phyloP scores from a whole-genome alignment of 208 protist species.

The Angomonas ambiguus region DNA sequence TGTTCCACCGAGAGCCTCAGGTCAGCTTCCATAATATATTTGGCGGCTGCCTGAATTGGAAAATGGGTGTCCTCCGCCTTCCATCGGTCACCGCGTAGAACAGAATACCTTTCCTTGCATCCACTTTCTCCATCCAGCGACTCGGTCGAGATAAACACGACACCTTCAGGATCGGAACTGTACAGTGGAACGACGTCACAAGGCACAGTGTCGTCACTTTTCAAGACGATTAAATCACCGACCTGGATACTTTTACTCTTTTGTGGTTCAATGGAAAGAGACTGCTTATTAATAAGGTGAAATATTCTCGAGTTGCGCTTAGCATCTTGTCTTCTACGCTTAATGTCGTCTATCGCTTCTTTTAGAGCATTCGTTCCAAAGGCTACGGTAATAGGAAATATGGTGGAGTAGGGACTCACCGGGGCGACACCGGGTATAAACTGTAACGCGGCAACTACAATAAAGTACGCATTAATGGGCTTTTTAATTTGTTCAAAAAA shows the following conservation, averaged over 20 bases:
- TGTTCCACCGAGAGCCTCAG: not conserved
- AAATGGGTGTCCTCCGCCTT: not conserved
- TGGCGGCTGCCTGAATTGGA: not conserved
- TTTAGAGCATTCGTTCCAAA: slow-evolving; percentile 88
- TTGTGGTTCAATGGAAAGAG: slow-evolving; percentile 30
- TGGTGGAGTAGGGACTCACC: slow-evolving; percentile 86
- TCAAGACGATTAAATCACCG: slow-evolving; percentile 74
- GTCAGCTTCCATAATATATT: not conserved
- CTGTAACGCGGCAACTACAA: slow-evolving; percentile 88
- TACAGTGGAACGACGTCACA: slow-evolving; percentile 84
- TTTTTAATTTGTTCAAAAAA: slow-evolving; percentile 95
- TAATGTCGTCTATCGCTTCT: slow-evolving; percentile 90
- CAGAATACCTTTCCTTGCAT: slow-evolving; percentile 62
- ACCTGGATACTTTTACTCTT: slow-evolving; percentile 59
- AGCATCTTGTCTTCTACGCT: slow-evolving; percentile 56
- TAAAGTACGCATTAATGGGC: slow-evolving; percentile 94
- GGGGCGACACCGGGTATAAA: slow-evolving; percentile 75
- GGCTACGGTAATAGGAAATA: slow-evolving; percentile 88
- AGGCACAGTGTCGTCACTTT: slow-evolving; percentile 73
- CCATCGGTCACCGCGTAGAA: slow-evolving; percentile 31
- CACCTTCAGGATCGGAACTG: slow-evolving; percentile 60
- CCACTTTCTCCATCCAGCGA: slow-evolving; percentile 90
- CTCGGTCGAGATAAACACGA: slow-evolving; percentile 82
- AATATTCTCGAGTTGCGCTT: slow-evolving; percentile 58
- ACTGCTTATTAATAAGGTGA: slow-evolving; percentile 36